A percentile compares a stretch with the other conserved stretches of the same genome.
Evolutionary conservation across 805 yeast genomes (phyloP).

Genomic region (Blastobotrys peoriensis): DNA sequence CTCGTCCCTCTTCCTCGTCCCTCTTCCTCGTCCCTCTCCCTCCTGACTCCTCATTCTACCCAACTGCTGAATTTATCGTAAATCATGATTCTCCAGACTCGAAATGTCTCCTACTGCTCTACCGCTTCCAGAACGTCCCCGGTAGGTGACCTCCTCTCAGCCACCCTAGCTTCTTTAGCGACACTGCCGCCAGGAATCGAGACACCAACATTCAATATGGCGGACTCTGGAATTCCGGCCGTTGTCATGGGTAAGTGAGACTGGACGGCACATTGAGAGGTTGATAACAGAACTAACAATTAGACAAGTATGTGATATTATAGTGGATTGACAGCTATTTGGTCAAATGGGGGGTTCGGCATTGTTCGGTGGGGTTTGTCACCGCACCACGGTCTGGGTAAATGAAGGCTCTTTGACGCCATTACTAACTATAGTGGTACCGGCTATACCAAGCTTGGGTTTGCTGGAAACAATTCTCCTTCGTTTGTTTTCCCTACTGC

Average conservation of each 20-base stretch:
- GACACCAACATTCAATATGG: conserved; percentile 15
- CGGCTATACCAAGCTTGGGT: conserved; percentile 93
- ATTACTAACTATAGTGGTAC: no score
- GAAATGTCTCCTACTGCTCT: no score
- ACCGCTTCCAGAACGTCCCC: no score
- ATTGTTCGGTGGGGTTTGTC: no score
- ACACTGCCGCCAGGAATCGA: background rate
- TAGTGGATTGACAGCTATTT: no score
- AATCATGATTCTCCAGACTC: no score
- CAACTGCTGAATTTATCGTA: no score
- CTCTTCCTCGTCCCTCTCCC: background rate
- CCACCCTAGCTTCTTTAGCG: background rate
- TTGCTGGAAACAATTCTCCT: conserved; percentile 98
- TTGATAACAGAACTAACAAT: conserved; percentile 1
- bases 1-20: background rate
- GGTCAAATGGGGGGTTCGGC: no score
- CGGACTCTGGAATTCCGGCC: conserved; percentile 51
- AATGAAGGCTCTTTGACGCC: no score
- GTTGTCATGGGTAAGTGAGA: conserved; percentile 83
- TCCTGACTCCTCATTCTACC: no score
- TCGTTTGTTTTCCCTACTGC: conserved; percentile 97
- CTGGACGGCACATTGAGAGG: background rate
- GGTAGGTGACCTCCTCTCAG: no score
- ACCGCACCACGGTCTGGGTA: no score
- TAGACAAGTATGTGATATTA: conserved; percentile 34